These are phyloP conservation scores for Irpex rosettiformis DNA, from an alignment of 1,284 basidiomycete genomes.

Conservation along the genomic window DNA sequence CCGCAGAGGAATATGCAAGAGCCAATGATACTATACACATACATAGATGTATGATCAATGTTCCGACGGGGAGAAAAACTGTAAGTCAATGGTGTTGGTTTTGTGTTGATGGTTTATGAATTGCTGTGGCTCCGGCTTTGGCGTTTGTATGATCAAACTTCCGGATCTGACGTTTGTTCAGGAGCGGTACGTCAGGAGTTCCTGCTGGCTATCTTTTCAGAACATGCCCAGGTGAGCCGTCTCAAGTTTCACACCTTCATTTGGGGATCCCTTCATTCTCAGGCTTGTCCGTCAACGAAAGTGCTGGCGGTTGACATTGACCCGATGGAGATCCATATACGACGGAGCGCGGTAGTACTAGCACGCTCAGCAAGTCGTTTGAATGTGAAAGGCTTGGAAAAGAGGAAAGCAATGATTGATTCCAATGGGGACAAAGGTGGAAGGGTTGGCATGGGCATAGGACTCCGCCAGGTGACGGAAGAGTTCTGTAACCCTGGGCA, in stretches of 20 bases:
- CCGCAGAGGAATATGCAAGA: not conserved
- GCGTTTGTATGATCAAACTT: not conserved
- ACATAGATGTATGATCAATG: too few species aligned
- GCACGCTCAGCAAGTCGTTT: not conserved
- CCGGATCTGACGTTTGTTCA: not conserved
- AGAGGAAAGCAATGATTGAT: not conserved
- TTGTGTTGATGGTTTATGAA: not conserved
- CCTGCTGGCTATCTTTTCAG: too few species aligned
- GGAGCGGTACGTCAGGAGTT: not conserved
- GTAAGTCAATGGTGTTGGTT: not conserved
- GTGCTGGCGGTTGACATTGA: not conserved
- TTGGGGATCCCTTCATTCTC: too few species aligned
- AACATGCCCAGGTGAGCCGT: too few species aligned
- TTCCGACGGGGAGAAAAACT: too few species aligned
- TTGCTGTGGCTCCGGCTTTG: not conserved
- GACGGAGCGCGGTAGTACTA: not conserved
- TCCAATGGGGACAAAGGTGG: not conserved
- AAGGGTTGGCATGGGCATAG: not conserved
- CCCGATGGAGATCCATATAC: not conserved
- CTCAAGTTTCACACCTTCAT: not conserved
- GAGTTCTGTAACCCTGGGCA: not conserved
- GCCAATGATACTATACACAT: too few species aligned
- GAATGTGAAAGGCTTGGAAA: not conserved
- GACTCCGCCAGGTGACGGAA: too few species aligned
- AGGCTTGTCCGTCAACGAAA: too few species aligned